Conservation (phyloP, 257 asterid genomes). For the Striga asiatica region DNA sequence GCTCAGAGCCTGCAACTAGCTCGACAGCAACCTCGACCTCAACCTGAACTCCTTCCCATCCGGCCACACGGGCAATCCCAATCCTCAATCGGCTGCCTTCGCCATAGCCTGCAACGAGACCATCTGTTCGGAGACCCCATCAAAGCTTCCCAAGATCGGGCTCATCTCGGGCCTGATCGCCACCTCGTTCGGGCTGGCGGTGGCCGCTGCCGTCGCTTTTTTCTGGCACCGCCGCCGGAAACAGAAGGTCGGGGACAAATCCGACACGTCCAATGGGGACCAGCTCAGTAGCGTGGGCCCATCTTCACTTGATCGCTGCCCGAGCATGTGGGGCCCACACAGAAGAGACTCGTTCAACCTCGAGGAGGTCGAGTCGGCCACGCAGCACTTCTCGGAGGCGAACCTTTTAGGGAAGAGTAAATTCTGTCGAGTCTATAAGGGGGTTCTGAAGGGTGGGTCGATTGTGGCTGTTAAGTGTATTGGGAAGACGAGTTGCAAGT, state of each 20-base stretch:
- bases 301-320: too few relatives aligned
- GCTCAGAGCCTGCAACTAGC: constrained; percentile 54
- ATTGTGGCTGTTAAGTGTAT: constrained; percentile 64
- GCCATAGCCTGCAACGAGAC: constrained; percentile 39
- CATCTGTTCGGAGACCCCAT: constrained; percentile 43
- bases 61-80: constrained; percentile 11
- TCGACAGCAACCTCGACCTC: constrained; percentile 40
- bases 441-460: constrained; percentile 73
- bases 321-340: too few relatives aligned
- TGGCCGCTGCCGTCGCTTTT: constrained; percentile 25
- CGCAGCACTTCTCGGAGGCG: constrained; percentile 78
- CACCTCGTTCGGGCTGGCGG: constrained; percentile 20
- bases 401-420: constrained; percentile 75
- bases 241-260: constrained; percentile 54
- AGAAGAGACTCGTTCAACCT: too few relatives aligned
- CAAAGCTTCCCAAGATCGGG: constrained; percentile 41
- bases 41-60: constrained; percentile 19
- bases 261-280: constrained; percentile 39
- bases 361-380: constrained; percentile 90
- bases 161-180: constrained; percentile 39
- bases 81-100: constrained; percentile 41
- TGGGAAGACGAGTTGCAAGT: constrained; percentile 62
- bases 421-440: constrained; percentile 65
- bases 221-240: constrained; percentile 38
- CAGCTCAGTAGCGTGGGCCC: constrained; percentile 31